Base-by-base conservation (phyloP, 768 basidiomycete species). In the Suillus weaverae region DNA sequence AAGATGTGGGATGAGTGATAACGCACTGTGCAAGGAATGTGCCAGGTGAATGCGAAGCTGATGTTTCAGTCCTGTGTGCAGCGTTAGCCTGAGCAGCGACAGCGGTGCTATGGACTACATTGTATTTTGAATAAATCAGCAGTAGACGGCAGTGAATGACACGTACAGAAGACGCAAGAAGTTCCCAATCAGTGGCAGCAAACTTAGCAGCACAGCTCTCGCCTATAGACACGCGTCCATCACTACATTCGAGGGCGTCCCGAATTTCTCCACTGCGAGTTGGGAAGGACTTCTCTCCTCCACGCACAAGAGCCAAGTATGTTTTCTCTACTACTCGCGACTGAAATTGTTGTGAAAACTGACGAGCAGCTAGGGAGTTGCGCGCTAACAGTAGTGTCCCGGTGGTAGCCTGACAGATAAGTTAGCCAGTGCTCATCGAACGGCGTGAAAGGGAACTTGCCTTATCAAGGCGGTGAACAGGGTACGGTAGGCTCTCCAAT, bases 401-500 rank as follows among this genome's bases (percentile, higher is more conserved):
- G 1, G 89, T 90, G 1, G 89, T 90, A 2, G 79, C 73, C 89
- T 90, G 56, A 6, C 11, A 44, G 51, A 9, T 14, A 62, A 48
- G 38, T 70, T 18, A 62, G 46, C 14, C 33, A 26, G 38, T 43
- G 44, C 44, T n/a, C 26, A n/a, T 13, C 4, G n/a, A 50, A 6
- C 48, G 44, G 5, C 30, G 35, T 20, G 16, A 60, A 60, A 62
- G 30, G 8, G 53, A 32, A 67, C 72, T 18, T 32, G 86, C 89
- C 79, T 87, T 88, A 77, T 90, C 89, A 5, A 91, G 80, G 16
- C 89, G 83, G 70, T 91, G 89, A 26, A 90, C 83, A 7, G 84
- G 77, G 61, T 78, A 78, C 8, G 84, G 87, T n/a, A 73, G 64
- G 32, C 62, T 67, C 18, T 71, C 68, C 56, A 84, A 69, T 16